Evolutionary conservation across 257 asterid species (phyloP).

Genomic region (Voacanga thouarsii): DNA sequence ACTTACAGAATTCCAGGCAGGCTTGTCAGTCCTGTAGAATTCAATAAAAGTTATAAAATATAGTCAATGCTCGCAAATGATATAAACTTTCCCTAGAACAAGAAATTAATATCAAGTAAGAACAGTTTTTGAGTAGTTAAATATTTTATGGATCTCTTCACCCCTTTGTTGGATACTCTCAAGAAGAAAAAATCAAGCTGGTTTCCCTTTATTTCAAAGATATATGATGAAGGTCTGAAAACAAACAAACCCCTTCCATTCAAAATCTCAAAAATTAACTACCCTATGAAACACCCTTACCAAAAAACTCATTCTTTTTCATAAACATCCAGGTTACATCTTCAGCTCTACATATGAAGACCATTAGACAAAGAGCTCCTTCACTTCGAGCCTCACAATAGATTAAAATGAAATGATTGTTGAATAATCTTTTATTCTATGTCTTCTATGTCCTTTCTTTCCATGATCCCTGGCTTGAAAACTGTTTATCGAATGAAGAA

Average conservation of each 20-base stretch:
- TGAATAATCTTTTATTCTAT: not conserved
- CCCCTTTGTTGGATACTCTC: too few relatives aligned
- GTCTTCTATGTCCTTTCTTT: not conserved
- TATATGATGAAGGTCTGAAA: not conserved
- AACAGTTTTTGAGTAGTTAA: not conserved
- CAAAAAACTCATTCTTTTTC: not conserved
- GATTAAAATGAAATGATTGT: not conserved
- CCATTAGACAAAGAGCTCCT: not conserved
- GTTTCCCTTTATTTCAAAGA: not conserved
- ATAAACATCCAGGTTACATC: not conserved
- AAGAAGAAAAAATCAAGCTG: not conserved
- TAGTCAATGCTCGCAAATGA: conserved; percentile 20
- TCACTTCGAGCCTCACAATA: not conserved
- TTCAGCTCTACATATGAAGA: not conserved
- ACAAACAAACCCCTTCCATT: not conserved
- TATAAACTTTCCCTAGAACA: not conserved
- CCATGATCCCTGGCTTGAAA: not conserved
- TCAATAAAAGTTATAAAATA: conserved; percentile 18
- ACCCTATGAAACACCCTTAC: not conserved
- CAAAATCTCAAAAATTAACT: not conserved
- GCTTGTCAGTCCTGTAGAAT: conserved; percentile 73
- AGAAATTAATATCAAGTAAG: not conserved
- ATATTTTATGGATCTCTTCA: too few relatives aligned
- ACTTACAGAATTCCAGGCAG: conserved; percentile 96
- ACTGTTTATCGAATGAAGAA: not conserved